Percentiles rank a stretch among this genome's conserved stretches.
phyloP scores from a whole-genome alignment of 192 early-diverging fungal genomes.

The Backusella parvicylindrica region DNA sequence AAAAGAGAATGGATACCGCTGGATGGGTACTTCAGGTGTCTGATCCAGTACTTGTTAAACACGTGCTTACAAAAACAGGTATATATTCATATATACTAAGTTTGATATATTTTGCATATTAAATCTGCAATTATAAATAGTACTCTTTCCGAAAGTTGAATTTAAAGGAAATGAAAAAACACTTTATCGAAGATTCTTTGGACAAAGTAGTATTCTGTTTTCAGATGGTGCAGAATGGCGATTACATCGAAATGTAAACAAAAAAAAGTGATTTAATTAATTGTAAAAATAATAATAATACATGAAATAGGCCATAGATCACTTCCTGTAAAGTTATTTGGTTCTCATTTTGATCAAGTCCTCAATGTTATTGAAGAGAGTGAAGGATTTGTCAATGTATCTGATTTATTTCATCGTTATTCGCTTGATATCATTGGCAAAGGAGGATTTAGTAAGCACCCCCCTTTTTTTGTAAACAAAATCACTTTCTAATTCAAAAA shows the following conservation, averaged over 20 bases:
- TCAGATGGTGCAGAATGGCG: neutral
- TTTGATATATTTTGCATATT: too few relatives aligned
- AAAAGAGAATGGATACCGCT: neutral
- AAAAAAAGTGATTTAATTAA: neutral
- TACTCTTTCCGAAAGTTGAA: neutral
- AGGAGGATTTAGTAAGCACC: slow-evolving; percentile 35
- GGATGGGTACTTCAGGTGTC: neutral
- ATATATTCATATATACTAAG: neutral
- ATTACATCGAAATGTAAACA: neutral
- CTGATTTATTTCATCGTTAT: slow-evolving; percentile 19
- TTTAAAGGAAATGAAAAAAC: neutral
- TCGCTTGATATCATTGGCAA: slow-evolving; percentile 57
- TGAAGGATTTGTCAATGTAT: neutral
- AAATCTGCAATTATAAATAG: neutral
- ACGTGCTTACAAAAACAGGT: neutral
- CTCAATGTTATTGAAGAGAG: slow-evolving; percentile 3
- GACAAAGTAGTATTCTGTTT: neutral
- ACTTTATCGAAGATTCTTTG: neutral
- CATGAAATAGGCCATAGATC: slow-evolving; percentile 3
- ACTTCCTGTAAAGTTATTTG: slow-evolving; percentile 9
- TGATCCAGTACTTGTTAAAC: neutral
- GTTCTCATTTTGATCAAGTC: neutral
- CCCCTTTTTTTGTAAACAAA: neutral
- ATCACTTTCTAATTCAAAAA: neutral
- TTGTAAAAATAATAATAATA: too few relatives aligned